Base-by-base conservation (phyloP, 192 early-diverging fungal genomes). In the Backusella sp. region DNA sequence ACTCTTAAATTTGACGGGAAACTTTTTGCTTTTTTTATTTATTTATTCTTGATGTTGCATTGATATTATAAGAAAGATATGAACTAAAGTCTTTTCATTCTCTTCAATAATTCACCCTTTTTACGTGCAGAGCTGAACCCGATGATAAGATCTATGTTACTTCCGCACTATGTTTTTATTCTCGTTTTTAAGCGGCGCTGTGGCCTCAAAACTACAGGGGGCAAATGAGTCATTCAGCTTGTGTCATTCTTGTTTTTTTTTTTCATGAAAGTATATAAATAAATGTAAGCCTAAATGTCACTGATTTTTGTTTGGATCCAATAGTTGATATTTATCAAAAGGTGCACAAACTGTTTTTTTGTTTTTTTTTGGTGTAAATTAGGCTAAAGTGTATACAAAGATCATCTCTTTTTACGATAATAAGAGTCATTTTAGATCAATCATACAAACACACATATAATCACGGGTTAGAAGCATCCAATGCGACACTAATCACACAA, bases 81-180 rank as follows among this genome's bases (percentile, higher is more conserved):
- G n/a, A 0, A 4, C 12, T 62, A 12, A 11, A 62, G 12, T 4
- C 26, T 21, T 11, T 12, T 3, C 2, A 9, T 62, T 62, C 23
- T 14, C 56, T 62, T 28, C 12, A n/a, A 19, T 26, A 12, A 62
- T 23, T 28, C 56, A 26, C 26, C 8, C 23, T 62, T 62, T 62
- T 62, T 4, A 62, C 9, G 9, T 62, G 9, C 3, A 28, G 56
- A 2, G 56, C 28, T 23, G 2, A 28, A 23, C 1, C 7, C 9
- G 26, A 28, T 62, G 56, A 62, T 62, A 62, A 62, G 56, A 62
- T 62, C 56, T 62, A 62, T 62, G 23, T 62, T 62, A 62, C 23
- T 26, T 28, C 56, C 56, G 56, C 3, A 62, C 9, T 11, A 28
- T 28, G 56, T 62, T 26, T 11, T 62, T 62, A 8, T 23, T 5